Evolutionary conservation across 192 early-diverging fungal species (phyloP).

Genomic region (Gryganskiella cystojenkinii): DNA sequence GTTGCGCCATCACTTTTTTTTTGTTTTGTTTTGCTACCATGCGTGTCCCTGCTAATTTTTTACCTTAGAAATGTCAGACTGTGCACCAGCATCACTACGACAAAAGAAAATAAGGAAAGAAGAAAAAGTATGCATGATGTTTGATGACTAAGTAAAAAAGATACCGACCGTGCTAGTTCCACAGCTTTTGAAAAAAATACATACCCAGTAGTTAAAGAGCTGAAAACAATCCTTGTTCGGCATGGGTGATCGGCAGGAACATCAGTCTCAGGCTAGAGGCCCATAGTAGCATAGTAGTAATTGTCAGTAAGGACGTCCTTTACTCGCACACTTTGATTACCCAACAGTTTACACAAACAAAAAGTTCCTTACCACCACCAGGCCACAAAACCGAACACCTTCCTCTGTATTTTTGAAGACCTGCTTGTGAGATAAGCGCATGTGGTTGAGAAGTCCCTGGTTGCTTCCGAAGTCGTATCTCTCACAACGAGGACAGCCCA

Average conservation of each 20-base stretch:
- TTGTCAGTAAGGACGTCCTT: neutral
- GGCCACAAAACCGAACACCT: constrained; percentile 78
- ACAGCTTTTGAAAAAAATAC: neutral
- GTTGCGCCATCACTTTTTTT: no score
- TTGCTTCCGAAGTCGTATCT: constrained; percentile 82
- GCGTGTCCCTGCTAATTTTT: neutral
- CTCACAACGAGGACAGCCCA: constrained; percentile 82
- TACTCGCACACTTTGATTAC: no score
- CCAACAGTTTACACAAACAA: neutral
- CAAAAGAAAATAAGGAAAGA: constrained; percentile 12
- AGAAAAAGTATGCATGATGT: constrained; percentile 20
- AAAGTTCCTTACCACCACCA: constrained; percentile 57
- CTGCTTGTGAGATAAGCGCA: constrained; percentile 73
- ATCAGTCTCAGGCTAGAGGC: constrained; percentile 25
- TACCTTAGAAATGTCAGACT: neutral
- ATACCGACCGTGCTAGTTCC: no score
- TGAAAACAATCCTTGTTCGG: constrained; percentile 41
- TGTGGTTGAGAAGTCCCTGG: constrained; percentile 92
- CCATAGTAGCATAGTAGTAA: neutral
- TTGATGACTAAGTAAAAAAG: neutral
- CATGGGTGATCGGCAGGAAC: constrained; percentile 44
- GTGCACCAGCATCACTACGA: neutral
- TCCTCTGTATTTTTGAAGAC: constrained; percentile 84
- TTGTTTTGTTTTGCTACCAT: no score
- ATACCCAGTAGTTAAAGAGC: constrained; percentile 29